phyloP scores from a whole-genome alignment of 2,329 filamentous ascomycete genomes.

The Septoria linicola region DNA sequence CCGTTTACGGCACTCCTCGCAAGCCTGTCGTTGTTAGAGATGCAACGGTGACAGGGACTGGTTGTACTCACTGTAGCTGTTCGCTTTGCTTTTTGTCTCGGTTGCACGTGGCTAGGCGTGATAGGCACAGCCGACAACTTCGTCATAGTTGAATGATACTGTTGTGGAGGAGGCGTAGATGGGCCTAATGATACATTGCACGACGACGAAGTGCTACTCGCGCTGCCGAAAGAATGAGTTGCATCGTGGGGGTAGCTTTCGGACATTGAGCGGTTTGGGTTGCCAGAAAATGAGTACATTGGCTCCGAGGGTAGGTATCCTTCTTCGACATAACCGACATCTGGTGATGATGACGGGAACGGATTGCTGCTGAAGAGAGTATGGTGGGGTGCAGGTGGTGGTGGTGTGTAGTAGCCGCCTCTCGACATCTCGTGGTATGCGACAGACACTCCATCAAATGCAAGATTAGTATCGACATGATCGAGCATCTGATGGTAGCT shows the following conservation, averaged over 20 bases:
- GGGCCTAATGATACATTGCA: slow-evolving; percentile 26
- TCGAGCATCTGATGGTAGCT: slow-evolving; percentile 25
- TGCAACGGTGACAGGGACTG: background rate
- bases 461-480: slow-evolving; percentile 19
- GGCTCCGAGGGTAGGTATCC: slow-evolving; percentile 24
- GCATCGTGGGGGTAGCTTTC: slow-evolving; percentile 21
- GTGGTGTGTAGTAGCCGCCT: slow-evolving; percentile 24
- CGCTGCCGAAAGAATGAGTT: slow-evolving; percentile 21
- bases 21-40: slow-evolving; percentile 20
- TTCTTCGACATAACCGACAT: slow-evolving; percentile 22
- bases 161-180: slow-evolving; percentile 22
- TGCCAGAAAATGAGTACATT: slow-evolving; percentile 18
- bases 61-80: slow-evolving; percentile 26
- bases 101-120: slow-evolving; percentile 24
- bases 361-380: slow-evolving; percentile 27
- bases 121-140: slow-evolving; percentile 29
- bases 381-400: slow-evolving; percentile 20
- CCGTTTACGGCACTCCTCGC: slow-evolving; percentile 29
- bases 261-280: slow-evolving; percentile 19
- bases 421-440: slow-evolving; percentile 26
- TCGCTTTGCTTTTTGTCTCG: slow-evolving; percentile 30
- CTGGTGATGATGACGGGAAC: slow-evolving; percentile 17
- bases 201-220: slow-evolving; percentile 23
- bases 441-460: slow-evolving; percentile 20
- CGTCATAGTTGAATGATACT: slow-evolving; percentile 11